Conservation (phyloP, 352 stramenopile genomes). For the Pythium periplocum region DNA sequence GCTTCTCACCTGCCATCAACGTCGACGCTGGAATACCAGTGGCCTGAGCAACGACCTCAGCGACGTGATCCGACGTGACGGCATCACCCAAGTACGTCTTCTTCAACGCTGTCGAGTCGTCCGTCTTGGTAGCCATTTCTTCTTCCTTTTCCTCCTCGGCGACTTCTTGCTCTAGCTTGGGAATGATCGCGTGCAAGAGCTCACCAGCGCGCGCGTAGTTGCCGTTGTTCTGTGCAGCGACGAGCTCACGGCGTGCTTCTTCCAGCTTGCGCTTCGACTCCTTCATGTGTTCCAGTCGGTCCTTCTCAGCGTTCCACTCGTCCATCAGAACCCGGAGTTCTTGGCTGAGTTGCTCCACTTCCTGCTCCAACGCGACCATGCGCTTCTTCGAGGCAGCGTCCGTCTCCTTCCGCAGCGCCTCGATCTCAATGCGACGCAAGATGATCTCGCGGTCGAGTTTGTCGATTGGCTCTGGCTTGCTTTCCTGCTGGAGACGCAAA, state of each 20-base stretch:
- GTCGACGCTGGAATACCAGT: slow-evolving; percentile 95
- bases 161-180: slow-evolving; percentile 62
- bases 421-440: slow-evolving; percentile 75
- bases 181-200: slow-evolving; percentile 78
- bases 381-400: slow-evolving; percentile 70
- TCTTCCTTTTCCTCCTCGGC: slow-evolving; percentile 41
- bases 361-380: slow-evolving; percentile 47
- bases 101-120: slow-evolving; percentile 20
- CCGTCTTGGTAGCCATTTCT: slow-evolving; percentile 30
- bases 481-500: slow-evolving; percentile 80
- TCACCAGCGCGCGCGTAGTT: slow-evolving; percentile 79
- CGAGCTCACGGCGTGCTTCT: slow-evolving; percentile 62
- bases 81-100: slow-evolving; percentile 83
- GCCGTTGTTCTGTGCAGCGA: slow-evolving; percentile 62
- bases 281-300: slow-evolving; percentile 70
- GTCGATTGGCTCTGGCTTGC: slow-evolving; percentile 78
- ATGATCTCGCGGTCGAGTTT: slow-evolving; percentile 80
- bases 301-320: slow-evolving; percentile 77
- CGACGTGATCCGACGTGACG: slow-evolving; percentile 93
- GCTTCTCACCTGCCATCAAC: slow-evolving; percentile 92
- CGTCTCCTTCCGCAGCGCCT: slow-evolving; percentile 74
- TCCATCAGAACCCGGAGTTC: slow-evolving; percentile 60
- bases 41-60: slow-evolving; percentile 81
- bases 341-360: slow-evolving; percentile 53
- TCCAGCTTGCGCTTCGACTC: slow-evolving; percentile 71